These are phyloP conservation scores for Penicillium frequentans DNA, from an alignment of 2,329 filamentous ascomycete genomes.

Conservation along the genomic window DNA sequence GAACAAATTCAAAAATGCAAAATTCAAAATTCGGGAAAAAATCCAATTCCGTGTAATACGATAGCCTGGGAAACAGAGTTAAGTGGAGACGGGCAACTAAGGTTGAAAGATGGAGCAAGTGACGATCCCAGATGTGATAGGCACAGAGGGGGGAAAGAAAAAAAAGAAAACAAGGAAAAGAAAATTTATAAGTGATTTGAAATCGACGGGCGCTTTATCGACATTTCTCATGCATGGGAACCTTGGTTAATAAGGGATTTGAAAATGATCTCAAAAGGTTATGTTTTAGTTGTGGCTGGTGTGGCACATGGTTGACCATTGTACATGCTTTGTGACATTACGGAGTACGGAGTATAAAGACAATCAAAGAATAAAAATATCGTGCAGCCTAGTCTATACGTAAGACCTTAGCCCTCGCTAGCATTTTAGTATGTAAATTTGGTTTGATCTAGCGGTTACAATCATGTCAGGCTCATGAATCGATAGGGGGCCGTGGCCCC, in stretches of 20 bases:
- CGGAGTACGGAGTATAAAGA: background rate
- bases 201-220: slow-evolving; percentile 10
- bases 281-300: slow-evolving; percentile 11
- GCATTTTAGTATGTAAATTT: background rate
- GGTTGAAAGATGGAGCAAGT: slow-evolving; percentile 22
- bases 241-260: slow-evolving; percentile 11
- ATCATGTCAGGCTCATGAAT: background rate
- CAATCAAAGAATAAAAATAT: background rate
- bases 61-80: slow-evolving; percentile 19
- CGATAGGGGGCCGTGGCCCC: background rate
- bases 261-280: background rate
- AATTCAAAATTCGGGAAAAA: background rate
- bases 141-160: background rate
- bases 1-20: no score
- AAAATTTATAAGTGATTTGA: slow-evolving; percentile 11
- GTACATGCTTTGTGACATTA: background rate
- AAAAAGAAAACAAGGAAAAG: slow-evolving; percentile 3
- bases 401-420: background rate
- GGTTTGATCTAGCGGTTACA: background rate
- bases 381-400: background rate
- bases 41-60: slow-evolving; percentile 10
- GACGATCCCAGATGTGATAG: slow-evolving; percentile 16
- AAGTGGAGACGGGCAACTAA: slow-evolving; percentile 21
- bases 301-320: background rate
- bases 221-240: slow-evolving; percentile 16